These are phyloP conservation scores for Solanum clarkiae DNA, from an alignment of 257 asterid species.

Conservation along the genomic window DNA sequence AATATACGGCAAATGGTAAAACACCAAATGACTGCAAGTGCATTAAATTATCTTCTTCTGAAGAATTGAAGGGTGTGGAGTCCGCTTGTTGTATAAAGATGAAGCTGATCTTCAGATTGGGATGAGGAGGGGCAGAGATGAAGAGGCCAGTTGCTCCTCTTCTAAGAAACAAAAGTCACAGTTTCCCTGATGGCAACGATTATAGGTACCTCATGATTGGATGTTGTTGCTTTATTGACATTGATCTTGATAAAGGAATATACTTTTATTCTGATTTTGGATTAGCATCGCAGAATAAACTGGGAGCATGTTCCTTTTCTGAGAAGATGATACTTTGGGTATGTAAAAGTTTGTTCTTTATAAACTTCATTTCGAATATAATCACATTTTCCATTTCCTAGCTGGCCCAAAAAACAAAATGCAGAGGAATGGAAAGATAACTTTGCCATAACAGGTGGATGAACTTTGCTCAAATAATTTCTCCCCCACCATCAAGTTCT, in stretches of 20 bases:
- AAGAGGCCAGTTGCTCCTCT: no score
- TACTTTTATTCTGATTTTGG: no score
- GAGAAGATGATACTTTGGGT: neutral
- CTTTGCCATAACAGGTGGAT: conserved; percentile 20
- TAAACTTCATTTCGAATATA: no score
- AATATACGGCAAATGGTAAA: neutral
- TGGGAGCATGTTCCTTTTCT: no score
- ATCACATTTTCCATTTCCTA: no score
- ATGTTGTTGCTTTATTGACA: no score
- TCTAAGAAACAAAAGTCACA: no score
- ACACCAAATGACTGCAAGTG: neutral
- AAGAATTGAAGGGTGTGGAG: neutral
- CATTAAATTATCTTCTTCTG: neutral
- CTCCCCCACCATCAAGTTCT: neutral
- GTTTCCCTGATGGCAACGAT: no score
- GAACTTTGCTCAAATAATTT: neutral
- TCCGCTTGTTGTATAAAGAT: neutral
- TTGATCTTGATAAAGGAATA: no score
- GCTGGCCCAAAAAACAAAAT: neutral
- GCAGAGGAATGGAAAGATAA: conserved; percentile 31
- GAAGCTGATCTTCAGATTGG: neutral
- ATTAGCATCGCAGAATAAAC: no score
- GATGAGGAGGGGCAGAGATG: neutral
- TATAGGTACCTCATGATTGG: neutral
- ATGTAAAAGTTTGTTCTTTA: no score